Conservation (phyloP, 2,329 filamentous ascomycete genomes). For the Esteya vermicola region DNA sequence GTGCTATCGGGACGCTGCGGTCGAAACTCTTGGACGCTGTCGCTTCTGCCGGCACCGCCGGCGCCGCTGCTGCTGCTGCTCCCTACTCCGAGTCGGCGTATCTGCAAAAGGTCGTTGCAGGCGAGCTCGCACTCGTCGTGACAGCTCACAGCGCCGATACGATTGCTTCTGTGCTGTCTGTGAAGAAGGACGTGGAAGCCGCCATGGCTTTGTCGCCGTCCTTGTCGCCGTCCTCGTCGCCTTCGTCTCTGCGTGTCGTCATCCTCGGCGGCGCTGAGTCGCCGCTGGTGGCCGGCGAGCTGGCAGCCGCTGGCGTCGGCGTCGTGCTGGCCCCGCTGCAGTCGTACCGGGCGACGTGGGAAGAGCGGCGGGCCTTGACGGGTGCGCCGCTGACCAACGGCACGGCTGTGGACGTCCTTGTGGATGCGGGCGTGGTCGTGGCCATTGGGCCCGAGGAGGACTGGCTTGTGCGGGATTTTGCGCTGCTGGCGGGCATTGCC, state of each 20-base stretch:
- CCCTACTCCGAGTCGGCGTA: slow-evolving; percentile 33
- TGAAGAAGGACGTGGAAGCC: slow-evolving; percentile 42
- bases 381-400: slow-evolving; percentile 54
- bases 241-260: slow-evolving; percentile 29
- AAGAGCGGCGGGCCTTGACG: slow-evolving; percentile 44
- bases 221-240: no score
- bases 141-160: slow-evolving; percentile 48
- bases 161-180: slow-evolving; percentile 42
- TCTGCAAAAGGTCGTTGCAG: slow-evolving; percentile 38
- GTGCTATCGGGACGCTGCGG: slow-evolving; percentile 35
- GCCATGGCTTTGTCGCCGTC: no score
- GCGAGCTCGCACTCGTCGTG: slow-evolving; percentile 39
- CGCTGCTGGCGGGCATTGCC: slow-evolving; percentile 44
- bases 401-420: slow-evolving; percentile 41
- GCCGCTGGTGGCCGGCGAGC: slow-evolving; percentile 40
- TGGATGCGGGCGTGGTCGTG: slow-evolving; percentile 42
- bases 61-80: slow-evolving; percentile 14
- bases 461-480: slow-evolving; percentile 46
- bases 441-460: slow-evolving; percentile 48
- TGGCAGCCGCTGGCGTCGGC: slow-evolving; percentile 40
- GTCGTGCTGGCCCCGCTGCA: slow-evolving; percentile 48
- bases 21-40: slow-evolving; percentile 38
- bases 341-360: slow-evolving; percentile 41
- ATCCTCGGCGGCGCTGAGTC: slow-evolving; percentile 51
- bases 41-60: no score